Base-by-base conservation (phyloP, 2,329 filamentous ascomycete species). In the Penicillium nordicum region DNA sequence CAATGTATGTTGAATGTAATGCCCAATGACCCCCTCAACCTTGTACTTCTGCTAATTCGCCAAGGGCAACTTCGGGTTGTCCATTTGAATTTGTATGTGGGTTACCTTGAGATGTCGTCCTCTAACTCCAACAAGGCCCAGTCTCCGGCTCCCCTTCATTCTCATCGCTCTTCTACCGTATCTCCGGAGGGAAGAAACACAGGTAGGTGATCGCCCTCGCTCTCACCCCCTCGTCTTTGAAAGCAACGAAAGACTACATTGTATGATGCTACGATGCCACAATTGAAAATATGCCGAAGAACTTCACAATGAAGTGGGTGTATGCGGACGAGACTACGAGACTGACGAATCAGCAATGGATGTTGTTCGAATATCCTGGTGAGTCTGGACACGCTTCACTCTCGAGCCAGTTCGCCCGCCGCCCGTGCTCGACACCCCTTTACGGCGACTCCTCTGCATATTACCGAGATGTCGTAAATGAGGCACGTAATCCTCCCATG, bases 371-470 rank as follows among this genome's bases (percentile, higher is more conserved):
- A 45, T 10, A 45, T 9, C 27, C 43, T 16, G 7, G n/a, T 8
- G 7, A 44, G 10, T 23, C 8, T 32, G n/a, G 16, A 4, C 16
- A 43, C 2, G 25, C 9, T 43, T n/a, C 21, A 21, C n/a, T 30
- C 27, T 6, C 11, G 10, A 30, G 5, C 7, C 72, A 78, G 9
- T 82, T 84, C 1, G 83, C 84, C 64, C 80, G 83, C 32, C 82
- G 79, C 62, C 82, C 82, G 21, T 86, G 83, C 63, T 92, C 89
- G 0, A 84, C 90, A 59, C 86, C 81, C 0, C 76, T 93, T 3
- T 91, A 89, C 78, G 83, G 86, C 27, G 88, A 87, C 56, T 92
- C 84, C 1, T 90, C 89, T 10, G 85, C 82, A 0, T 89, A 90
- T 69, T 96, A 96, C 71, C 81, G 85, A 1, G 83, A 89, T 49